These are phyloP conservation scores for Xerocomus nothofagi DNA, from an alignment of 1,284 basidiomycete species.

Conservation along the genomic window DNA sequence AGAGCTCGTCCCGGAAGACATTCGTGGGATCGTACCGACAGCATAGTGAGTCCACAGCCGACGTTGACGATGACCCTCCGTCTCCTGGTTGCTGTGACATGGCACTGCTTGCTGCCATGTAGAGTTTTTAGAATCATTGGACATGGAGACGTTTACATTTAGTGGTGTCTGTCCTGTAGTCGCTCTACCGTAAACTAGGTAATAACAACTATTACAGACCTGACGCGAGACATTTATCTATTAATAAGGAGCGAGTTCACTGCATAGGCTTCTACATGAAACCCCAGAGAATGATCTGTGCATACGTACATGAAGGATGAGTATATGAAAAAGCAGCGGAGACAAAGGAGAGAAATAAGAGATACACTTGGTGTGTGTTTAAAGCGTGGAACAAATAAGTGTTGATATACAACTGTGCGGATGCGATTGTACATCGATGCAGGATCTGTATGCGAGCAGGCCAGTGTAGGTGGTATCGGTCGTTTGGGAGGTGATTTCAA, in stretches of 20 bases:
- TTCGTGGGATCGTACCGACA: slow-evolving; percentile 59
- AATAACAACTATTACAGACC: slow-evolving; percentile 20
- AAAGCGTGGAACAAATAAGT: not conserved
- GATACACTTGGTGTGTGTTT: slow-evolving; percentile 13
- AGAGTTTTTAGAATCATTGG: slow-evolving; percentile 6
- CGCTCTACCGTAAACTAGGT: slow-evolving; percentile 14
- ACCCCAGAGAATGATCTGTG: not conserved
- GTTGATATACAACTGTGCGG: slow-evolving; percentile 14
- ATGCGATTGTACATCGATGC: slow-evolving; percentile 10
- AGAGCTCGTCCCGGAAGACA: slow-evolving; percentile 64
- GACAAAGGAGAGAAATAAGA: slow-evolving; percentile 4
- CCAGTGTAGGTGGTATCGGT: not conserved
- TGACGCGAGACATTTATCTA: too few species aligned
- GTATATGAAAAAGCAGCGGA: not conserved
- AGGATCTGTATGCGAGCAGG: slow-evolving; percentile 1
- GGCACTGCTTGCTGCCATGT: not conserved
- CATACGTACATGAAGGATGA: slow-evolving; percentile 1
- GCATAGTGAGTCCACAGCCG: slow-evolving; percentile 2
- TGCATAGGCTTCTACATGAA: not conserved
- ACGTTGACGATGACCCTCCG: not conserved
- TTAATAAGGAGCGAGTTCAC: slow-evolving; percentile 1
- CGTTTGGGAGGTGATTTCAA: not conserved
- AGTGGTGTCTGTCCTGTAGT: not conserved
- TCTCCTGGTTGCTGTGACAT: not conserved
- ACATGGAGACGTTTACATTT: slow-evolving; percentile 1